phyloP scores from a whole-genome alignment of 2,329 filamentous ascomycete species.

The Trichophyton verrucosum region DNA sequence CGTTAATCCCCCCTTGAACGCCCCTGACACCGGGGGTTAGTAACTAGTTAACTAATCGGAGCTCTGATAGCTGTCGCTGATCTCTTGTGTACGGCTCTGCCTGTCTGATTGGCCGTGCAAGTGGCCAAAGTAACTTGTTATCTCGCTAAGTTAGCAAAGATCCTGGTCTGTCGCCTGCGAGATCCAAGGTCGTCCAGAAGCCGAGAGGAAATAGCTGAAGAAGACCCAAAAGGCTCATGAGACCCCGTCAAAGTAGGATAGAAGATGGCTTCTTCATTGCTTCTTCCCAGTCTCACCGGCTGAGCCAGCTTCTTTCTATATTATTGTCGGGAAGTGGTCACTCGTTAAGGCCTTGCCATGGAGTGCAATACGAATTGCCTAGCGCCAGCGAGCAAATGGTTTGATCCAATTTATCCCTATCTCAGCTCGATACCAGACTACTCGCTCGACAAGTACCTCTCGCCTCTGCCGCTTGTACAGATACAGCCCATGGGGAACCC shows the following conservation, averaged over 20 bases:
- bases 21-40: background rate
- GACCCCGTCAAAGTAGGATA: background rate
- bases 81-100: background rate
- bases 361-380: slow-evolving; percentile 16
- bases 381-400: slow-evolving; percentile 10
- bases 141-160: no score
- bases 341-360: slow-evolving; percentile 4
- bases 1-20: no score
- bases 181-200: background rate
- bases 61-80: background rate
- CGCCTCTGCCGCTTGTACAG: background rate
- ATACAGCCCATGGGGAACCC: slow-evolving; percentile 24
- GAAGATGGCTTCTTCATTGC: background rate
- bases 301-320: no score
- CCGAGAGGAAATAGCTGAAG: background rate
- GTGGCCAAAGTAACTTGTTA: no score
- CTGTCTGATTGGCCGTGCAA: background rate
- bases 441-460: slow-evolving; percentile 2
- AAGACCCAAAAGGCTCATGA: background rate
- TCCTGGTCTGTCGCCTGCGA: no score
- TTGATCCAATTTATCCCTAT: slow-evolving; percentile 6
- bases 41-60: background rate
- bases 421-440: slow-evolving; percentile 5
- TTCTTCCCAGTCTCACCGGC: background rate
- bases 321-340: no score